Percentiles rank a stretch among this genome's conserved stretches.
phyloP scores from a whole-genome alignment of 192 early-diverging fungal species.

The Coemansia sp. region DNA sequence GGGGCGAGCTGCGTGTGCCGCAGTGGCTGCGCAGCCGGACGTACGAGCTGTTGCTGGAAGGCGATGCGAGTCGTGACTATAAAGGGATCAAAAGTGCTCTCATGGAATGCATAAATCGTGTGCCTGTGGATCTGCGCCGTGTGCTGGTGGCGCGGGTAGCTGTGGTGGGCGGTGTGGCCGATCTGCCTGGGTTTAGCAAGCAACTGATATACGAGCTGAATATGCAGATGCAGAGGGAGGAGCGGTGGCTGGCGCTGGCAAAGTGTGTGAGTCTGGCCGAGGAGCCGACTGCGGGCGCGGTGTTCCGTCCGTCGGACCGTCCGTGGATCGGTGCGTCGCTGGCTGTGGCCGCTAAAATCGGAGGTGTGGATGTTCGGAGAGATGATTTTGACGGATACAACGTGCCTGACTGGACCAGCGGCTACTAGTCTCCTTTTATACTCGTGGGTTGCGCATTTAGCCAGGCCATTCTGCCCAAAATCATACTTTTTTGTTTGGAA shows the following conservation, averaged over 20 bases:
- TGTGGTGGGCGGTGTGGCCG: slow-evolving; percentile 73
- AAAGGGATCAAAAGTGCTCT: slow-evolving; percentile 58
- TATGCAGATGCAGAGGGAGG: slow-evolving; percentile 48
- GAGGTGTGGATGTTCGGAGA: slow-evolving; percentile 62
- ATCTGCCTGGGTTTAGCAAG: slow-evolving; percentile 69
- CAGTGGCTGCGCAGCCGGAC: slow-evolving; percentile 85
- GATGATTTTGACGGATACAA: slow-evolving; percentile 65
- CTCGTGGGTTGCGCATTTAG: too few species aligned
- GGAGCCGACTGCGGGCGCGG: slow-evolving; percentile 50
- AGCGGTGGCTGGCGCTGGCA: slow-evolving; percentile 56
- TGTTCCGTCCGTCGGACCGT: slow-evolving; percentile 69
- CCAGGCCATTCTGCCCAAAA: too few species aligned
- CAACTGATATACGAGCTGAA: slow-evolving; percentile 65
- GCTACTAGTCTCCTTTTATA: too few species aligned
- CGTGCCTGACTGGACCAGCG: slow-evolving; percentile 52
- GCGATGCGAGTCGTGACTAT: slow-evolving; percentile 64
- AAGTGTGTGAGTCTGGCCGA: slow-evolving; percentile 60
- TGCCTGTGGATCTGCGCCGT: slow-evolving; percentile 70
- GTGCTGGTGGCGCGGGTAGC: slow-evolving; percentile 65
- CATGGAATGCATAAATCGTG: slow-evolving; percentile 57
- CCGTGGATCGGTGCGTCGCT: slow-evolving; percentile 84
- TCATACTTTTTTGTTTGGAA: too few species aligned
- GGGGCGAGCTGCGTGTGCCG: slow-evolving; percentile 57
- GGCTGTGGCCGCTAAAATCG: slow-evolving; percentile 71
- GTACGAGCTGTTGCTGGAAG: slow-evolving; percentile 75